Base-by-base conservation (phyloP, 148 eudicot genomes). In the Drosera capensis region DNA sequence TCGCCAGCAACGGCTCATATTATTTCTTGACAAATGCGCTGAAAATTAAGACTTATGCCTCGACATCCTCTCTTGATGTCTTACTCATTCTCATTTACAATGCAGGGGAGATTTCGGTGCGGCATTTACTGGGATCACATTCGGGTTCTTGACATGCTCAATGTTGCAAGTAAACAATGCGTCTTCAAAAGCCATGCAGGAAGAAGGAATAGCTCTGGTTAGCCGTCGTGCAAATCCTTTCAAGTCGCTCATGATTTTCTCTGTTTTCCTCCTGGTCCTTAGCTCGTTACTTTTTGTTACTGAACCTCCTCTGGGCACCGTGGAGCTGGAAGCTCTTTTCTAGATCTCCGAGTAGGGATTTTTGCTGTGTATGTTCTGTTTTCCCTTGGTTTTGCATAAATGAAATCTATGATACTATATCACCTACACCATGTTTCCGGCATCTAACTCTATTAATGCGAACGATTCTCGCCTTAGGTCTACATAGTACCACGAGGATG, bases 51-150 rank as follows among this genome's bases (percentile, higher is more conserved):
- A 28, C 31, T 5, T 5, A 28, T 11, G 11, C 31, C 0, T 12
- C 43, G 7, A 0, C 18, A 14, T 11, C 18, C 17, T 39, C 1
- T 1, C 21, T 11, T 41, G 23, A n/a, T 18, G 2, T 9, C 45
- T n/a, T 4, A 41, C 1, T 2, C 20, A 3, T 40, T 41, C 23
- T 19, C 45, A 2, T 17, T 17, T 41, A 29, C 41, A 51, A 29
- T 57, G 56, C 80, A 79, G 94, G 94, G 63, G 83, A 39, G 68
- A 67, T 67, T 48, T 73, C 13, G 84, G 73, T 14, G 80, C 94
- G 31, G 64, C 56, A 5, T 48, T 79, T 52, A 71, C 80, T 22
- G 94, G 94, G 25, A 72, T 79, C 58, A 24, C 62, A 23, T 83
- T 70, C 19, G 94, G 94, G 11, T 71, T 46, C 31, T 45, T 68